These are phyloP conservation scores for Chalaropsis thielavioides DNA, from an alignment of 2,329 filamentous ascomycete species.

Conservation along the genomic window DNA sequence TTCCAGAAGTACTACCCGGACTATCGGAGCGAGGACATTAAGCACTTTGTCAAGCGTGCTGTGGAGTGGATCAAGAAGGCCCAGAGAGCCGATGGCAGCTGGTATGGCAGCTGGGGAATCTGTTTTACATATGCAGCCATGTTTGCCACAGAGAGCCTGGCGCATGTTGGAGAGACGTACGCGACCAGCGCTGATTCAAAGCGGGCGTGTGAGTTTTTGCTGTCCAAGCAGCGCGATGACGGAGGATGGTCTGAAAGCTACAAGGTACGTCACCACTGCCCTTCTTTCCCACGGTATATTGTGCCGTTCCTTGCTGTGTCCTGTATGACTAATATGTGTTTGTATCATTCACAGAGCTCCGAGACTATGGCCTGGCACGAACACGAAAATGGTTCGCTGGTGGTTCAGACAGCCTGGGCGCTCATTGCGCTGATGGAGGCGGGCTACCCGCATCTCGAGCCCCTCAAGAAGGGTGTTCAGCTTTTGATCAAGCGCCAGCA, in stretches of 20 bases:
- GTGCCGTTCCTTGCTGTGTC: background rate
- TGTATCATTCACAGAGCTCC: constrained; percentile 41
- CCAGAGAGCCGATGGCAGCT: constrained; percentile 72
- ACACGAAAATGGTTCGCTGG: constrained; percentile 62
- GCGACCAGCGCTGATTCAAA: constrained; percentile 54
- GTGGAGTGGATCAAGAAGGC: constrained; percentile 69
- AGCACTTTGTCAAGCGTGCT: constrained; percentile 54
- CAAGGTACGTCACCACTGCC: constrained; percentile 33
- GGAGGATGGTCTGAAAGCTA: constrained; percentile 98
- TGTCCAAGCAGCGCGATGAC: constrained; percentile 71
- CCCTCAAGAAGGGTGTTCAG: constrained; percentile 57
- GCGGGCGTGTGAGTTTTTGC: constrained; percentile 70
- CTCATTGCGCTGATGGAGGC: constrained; percentile 70
- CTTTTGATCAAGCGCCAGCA: constrained; percentile 78
- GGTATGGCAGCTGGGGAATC: constrained; percentile 97
- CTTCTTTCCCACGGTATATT: background rate
- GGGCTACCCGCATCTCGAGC: constrained; percentile 58
- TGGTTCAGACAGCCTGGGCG: constrained; percentile 92
- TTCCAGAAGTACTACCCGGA: constrained; percentile 71
- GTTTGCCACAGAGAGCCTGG: constrained; percentile 84
- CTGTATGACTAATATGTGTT: constrained; percentile 7
- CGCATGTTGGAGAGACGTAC: constrained; percentile 69
- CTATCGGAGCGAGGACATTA: constrained; percentile 65
- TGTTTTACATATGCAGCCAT: constrained; percentile 96
- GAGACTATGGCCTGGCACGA: constrained; percentile 63